Percentiles rank a stretch among this genome's conserved stretches.
Conservation (phyloP, 2,329 filamentous ascomycete genomes). For the Exophiala xenobiotica region DNA sequence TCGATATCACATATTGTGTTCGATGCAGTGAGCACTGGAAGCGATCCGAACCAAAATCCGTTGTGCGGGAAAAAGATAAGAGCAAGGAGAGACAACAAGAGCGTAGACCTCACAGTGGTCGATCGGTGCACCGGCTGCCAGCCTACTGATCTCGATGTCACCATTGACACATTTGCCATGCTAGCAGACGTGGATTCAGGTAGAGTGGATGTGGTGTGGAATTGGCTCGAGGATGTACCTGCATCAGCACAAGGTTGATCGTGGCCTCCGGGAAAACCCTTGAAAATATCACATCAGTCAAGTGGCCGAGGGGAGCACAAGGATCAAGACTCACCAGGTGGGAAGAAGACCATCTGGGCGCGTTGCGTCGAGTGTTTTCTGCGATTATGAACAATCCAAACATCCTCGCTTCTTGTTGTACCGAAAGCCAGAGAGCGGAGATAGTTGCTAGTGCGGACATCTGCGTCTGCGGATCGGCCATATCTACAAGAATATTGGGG, state of each 20-base stretch:
- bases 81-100: constrained; percentile 54
- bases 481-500: not conserved
- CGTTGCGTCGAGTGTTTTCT: too few relatives aligned
- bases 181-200: constrained; percentile 49
- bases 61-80: constrained; percentile 68
- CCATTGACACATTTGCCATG: constrained; percentile 47
- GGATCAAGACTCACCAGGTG: not conserved
- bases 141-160: constrained; percentile 52
- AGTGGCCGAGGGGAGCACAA: not conserved
- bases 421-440: not conserved
- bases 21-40: constrained; percentile 55
- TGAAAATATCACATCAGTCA: not conserved
- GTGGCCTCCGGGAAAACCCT: not conserved
- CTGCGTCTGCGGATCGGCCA: not conserved
- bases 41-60: constrained; percentile 64
- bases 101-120: constrained; percentile 64
- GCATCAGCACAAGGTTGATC: constrained; percentile 15
- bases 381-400: too few relatives aligned
- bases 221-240: constrained; percentile 48
- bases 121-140: constrained; percentile 61
- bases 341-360: too few relatives aligned
- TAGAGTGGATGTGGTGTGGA: constrained; percentile 51
- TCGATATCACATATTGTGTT: constrained; percentile 68
- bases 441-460: not conserved
- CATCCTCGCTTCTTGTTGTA: not conserved